Evolutionary conservation across 2,329 filamentous ascomycete species (phyloP).

Genomic region (Talaromyces sp.): DNA sequence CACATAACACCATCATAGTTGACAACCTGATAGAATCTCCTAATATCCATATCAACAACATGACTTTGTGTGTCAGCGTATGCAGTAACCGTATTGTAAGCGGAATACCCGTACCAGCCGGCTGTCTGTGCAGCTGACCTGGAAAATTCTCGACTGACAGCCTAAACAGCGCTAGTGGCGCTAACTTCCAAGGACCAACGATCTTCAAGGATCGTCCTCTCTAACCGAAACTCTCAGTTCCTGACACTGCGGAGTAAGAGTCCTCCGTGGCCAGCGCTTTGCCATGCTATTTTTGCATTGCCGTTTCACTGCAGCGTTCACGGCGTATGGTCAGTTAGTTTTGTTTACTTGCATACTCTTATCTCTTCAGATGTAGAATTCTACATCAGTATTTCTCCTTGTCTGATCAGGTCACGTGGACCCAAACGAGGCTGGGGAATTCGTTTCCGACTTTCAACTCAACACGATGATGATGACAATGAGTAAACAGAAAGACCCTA

Average conservation of each 20-base stretch:
- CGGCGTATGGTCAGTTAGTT: background rate
- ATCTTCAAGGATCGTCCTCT: conserved; percentile 5
- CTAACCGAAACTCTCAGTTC: background rate
- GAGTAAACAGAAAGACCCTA: background rate
- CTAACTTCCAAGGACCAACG: background rate
- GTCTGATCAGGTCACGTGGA: background rate
- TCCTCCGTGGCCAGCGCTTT: background rate
- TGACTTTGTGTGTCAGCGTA: background rate
- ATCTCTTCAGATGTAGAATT: background rate
- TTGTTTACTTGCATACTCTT: background rate
- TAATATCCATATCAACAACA: background rate
- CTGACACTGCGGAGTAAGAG: conserved; percentile 1
- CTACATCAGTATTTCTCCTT: background rate
- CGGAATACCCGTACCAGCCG: background rate
- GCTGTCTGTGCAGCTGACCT: conserved; percentile 13
- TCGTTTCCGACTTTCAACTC: background rate
- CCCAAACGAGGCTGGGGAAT: background rate
- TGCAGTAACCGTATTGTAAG: conserved; percentile 5
- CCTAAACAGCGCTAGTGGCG: conserved; percentile 5
- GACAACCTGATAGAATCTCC: background rate
- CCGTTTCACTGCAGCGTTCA: background rate
- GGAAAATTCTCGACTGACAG: conserved; percentile 8
- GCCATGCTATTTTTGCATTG: conserved; percentile 7
- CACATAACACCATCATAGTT: background rate
- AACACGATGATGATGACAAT: background rate